Conservation (phyloP, 345 rosid genomes). For the Cochlearia excelsa region DNA sequence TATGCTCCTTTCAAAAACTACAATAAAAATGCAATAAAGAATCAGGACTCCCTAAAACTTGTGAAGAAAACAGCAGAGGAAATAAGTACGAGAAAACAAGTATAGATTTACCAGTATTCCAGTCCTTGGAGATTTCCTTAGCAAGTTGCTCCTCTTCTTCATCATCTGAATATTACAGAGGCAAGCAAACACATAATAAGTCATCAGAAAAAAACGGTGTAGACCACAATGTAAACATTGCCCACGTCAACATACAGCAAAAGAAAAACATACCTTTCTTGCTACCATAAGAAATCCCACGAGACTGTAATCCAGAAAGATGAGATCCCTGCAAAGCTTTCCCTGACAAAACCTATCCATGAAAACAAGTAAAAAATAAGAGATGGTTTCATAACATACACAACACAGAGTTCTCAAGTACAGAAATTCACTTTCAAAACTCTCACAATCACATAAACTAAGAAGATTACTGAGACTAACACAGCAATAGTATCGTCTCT, state of each 20-base stretch:
- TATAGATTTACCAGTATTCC: conserved; percentile 69
- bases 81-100: not conserved
- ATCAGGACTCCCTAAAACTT: conserved; percentile 17
- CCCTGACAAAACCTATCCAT: conserved; percentile 53
- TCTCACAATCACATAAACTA: not conserved
- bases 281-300: conserved; percentile 53
- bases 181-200: not conserved
- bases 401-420: not conserved
- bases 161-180: conserved; percentile 53
- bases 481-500: not conserved
- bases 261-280: conserved; percentile 46
- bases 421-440: not conserved
- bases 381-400: not conserved
- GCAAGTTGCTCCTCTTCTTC: conserved; percentile 86
- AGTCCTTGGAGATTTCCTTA: conserved; percentile 93
- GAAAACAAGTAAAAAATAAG: not conserved
- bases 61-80: not conserved
- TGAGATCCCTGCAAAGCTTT: conserved; percentile 52
- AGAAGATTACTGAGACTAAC: not conserved
- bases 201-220: conserved; percentile 1
- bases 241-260: not conserved
- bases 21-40: conserved; percentile 21
- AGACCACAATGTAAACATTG: not conserved
- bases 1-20: conserved; percentile 90
- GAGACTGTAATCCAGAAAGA: conserved; percentile 40